phyloP scores from a whole-genome alignment of 2,329 filamentous ascomycete species.

The Pseudocercospora musae region DNA sequence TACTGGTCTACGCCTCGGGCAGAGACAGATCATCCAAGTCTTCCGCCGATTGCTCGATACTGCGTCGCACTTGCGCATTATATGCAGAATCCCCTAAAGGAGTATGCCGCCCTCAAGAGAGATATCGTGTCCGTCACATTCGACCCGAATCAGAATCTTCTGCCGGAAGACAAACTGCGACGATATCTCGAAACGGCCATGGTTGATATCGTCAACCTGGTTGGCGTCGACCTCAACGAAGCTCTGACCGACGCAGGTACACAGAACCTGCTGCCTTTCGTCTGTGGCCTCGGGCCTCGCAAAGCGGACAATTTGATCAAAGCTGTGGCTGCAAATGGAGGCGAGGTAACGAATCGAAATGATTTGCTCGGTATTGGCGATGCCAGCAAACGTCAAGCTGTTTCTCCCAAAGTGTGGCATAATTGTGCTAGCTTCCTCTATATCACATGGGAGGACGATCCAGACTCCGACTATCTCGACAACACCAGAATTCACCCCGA shows the following conservation, averaged over 20 bases:
- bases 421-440: slow-evolving; percentile 96
- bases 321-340: slow-evolving; percentile 87
- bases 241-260: slow-evolving; percentile 77
- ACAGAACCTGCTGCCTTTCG: slow-evolving; percentile 83
- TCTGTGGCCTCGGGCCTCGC: slow-evolving; percentile 85
- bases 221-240: slow-evolving; percentile 92
- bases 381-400: slow-evolving; percentile 56
- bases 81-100: slow-evolving; percentile 91
- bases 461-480: slow-evolving; percentile 85
- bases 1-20: slow-evolving; percentile 89
- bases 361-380: slow-evolving; percentile 88
- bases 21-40: slow-evolving; percentile 72
- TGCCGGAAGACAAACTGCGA: slow-evolving; percentile 81
- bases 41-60: slow-evolving; percentile 77
- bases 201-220: slow-evolving; percentile 97
- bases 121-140: slow-evolving; percentile 85
- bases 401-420: slow-evolving; percentile 88
- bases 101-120: slow-evolving; percentile 88
- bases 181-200: slow-evolving; percentile 91
- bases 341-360: slow-evolving; percentile 75
- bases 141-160: slow-evolving; percentile 82
- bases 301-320: slow-evolving; percentile 85
- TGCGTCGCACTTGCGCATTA: slow-evolving; percentile 87
- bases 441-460: slow-evolving; percentile 65
- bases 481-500: slow-evolving; percentile 97